These are phyloP conservation scores for Russula olivacea DNA, from an alignment of 768 basidiomycete genomes.

Conservation along the genomic window DNA sequence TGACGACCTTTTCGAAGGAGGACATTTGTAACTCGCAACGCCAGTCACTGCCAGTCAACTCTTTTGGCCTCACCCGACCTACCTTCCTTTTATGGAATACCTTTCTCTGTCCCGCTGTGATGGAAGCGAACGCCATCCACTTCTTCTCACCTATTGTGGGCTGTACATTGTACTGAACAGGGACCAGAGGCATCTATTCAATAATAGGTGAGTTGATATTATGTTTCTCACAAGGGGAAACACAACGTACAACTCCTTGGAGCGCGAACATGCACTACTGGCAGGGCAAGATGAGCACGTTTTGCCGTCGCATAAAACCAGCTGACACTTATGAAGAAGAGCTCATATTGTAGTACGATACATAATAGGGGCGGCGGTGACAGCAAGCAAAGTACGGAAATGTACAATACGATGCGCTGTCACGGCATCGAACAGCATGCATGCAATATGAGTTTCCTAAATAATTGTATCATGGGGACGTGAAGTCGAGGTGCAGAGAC, in stretches of 20 bases:
- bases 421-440: too few species aligned
- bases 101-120: neutral
- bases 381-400: too few species aligned
- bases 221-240: neutral
- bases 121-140: neutral
- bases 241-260: neutral
- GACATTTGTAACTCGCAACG: constrained; percentile 42
- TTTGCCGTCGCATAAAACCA: too few species aligned
- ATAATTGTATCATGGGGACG: too few species aligned
- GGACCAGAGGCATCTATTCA: neutral
- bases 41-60: neutral
- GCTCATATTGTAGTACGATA: too few species aligned
- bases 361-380: too few species aligned
- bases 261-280: neutral
- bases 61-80: too few species aligned
- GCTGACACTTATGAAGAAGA: neutral
- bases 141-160: neutral
- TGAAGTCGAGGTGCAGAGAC: too few species aligned
- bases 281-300: neutral
- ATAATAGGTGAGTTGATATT: neutral
- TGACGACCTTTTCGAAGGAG: constrained; percentile 87
- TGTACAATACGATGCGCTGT: too few species aligned
- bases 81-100: neutral
- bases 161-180: neutral
- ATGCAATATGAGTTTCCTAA: too few species aligned